A percentile compares a stretch with the other conserved stretches of the same genome.
phyloP scores from a whole-genome alignment of 2,329 filamentous ascomycete species.

The Zymoseptoria passerinii region DNA sequence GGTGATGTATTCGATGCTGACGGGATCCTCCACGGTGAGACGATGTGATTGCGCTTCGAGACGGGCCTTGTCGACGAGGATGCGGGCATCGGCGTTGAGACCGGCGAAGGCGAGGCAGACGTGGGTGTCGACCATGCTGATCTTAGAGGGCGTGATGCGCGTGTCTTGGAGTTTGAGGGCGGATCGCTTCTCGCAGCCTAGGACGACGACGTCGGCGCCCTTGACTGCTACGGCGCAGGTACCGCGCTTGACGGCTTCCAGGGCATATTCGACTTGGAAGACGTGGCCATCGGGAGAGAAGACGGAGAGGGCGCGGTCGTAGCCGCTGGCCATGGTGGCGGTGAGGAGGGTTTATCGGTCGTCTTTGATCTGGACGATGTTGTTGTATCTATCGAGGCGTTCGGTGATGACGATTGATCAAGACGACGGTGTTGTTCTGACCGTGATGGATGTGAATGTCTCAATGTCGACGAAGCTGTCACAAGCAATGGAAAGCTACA shows the following conservation, averaged over 20 bases:
- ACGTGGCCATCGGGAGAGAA: slow-evolving; percentile 99
- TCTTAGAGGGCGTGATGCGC: slow-evolving; percentile 97
- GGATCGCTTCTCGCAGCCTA: slow-evolving; percentile 97
- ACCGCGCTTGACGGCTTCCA: slow-evolving; percentile 98
- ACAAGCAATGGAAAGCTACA: not conserved
- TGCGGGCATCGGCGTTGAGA: slow-evolving; percentile 93
- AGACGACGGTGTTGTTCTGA: not conserved
- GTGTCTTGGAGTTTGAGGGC: slow-evolving; percentile 99
- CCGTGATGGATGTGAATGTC: not conserved
- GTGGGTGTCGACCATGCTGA: slow-evolving; percentile 90
- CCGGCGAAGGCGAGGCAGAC: slow-evolving; percentile 96
- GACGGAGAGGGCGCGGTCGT: slow-evolving; percentile 97
- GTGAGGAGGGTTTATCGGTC: not conserved
- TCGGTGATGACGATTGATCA: not conserved
- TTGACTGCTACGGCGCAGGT: slow-evolving; percentile 98
- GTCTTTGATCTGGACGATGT: not conserved
- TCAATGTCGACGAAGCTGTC: not conserved
- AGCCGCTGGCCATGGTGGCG: slow-evolving; percentile 73
- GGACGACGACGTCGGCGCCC: slow-evolving; percentile 84
- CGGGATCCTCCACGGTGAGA: slow-evolving; percentile 92
- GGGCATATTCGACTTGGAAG: slow-evolving; percentile 98
- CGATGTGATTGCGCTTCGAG: slow-evolving; percentile 96
- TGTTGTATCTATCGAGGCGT: not conserved
- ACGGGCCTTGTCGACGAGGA: slow-evolving; percentile 95
- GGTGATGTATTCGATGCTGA: slow-evolving; percentile 98